phyloP scores from a whole-genome alignment of 805 yeast genomes.

The Grigorovia yakushimaensis region DNA sequence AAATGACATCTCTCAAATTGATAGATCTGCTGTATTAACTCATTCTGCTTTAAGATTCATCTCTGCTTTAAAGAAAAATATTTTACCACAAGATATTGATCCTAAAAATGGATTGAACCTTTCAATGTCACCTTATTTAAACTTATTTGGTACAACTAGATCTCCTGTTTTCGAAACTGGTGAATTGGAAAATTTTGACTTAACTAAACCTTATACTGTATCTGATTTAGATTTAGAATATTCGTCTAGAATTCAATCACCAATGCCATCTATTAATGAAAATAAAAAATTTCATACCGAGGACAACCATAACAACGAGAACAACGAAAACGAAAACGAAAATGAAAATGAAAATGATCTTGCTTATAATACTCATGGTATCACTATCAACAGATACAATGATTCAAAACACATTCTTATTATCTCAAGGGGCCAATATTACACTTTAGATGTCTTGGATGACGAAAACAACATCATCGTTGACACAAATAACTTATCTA shows the following conservation, averaged over 20 bases:
- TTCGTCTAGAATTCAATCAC: not conserved
- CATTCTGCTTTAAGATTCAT: constrained; percentile 60
- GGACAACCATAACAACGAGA: no score
- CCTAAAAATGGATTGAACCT: constrained; percentile 42
- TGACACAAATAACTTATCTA: constrained; percentile 54
- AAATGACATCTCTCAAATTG: constrained; percentile 51
- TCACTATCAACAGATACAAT: constrained; percentile 60
- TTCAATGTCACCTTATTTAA: constrained; percentile 59
- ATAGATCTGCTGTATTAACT: constrained; percentile 56
- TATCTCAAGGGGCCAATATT: constrained; percentile 73
- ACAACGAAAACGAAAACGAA: constrained; percentile 1
- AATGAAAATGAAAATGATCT: constrained; percentile 2
- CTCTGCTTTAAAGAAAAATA: constrained; percentile 44
- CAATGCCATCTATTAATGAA: not conserved
- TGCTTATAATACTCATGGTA: constrained; percentile 36
- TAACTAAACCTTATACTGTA: constrained; percentile 36
- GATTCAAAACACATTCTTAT: constrained; percentile 66
- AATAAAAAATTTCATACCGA: no score
- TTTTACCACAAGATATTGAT: constrained; percentile 48
- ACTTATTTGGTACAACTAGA: constrained; percentile 62
- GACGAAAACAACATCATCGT: constrained; percentile 53
- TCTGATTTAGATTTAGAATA: constrained; percentile 31
- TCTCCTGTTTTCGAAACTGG: constrained; percentile 32
- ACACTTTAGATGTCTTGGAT: constrained; percentile 78
- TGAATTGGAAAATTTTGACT: constrained; percentile 25